These are phyloP conservation scores for Beauveria sp. DNA, from an alignment of 2,329 filamentous ascomycete species.

Conservation along the genomic window DNA sequence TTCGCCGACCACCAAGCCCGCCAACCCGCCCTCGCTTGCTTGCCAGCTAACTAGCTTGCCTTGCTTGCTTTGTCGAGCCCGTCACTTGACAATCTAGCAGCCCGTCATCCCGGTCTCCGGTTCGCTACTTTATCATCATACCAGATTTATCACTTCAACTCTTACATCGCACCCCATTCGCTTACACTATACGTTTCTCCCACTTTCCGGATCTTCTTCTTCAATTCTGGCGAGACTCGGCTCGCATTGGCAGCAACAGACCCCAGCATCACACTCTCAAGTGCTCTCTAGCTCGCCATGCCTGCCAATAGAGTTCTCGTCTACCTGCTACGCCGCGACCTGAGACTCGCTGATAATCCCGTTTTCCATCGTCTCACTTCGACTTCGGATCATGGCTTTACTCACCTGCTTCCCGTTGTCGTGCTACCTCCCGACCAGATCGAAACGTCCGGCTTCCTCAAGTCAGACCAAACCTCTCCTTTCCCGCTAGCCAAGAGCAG, in stretches of 20 bases:
- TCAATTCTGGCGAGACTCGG: neutral
- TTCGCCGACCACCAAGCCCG: neutral
- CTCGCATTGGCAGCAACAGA: neutral
- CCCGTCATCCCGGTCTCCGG: neutral
- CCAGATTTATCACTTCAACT: neutral
- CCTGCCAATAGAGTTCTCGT: slow-evolving; percentile 48
- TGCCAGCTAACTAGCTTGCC: neutral
- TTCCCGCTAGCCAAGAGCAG: slow-evolving; percentile 61
- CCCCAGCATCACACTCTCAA: neutral
- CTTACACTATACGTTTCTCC: neutral
- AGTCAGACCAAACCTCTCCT: slow-evolving; percentile 45
- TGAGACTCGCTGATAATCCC: slow-evolving; percentile 68
- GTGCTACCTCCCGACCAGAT: slow-evolving; percentile 63
- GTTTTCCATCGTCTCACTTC: slow-evolving; percentile 54
- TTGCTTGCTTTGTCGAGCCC: neutral
- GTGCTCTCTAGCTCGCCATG: slow-evolving; percentile 20
- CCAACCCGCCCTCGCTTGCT: neutral
- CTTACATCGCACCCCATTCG: neutral
- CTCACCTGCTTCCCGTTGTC: slow-evolving; percentile 65
- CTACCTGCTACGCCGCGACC: slow-evolving; percentile 65
- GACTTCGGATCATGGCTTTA: slow-evolving; percentile 44
- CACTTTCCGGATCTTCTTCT: neutral
- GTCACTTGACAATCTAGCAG: neutral
- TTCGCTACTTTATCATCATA: slow-evolving; percentile 9
- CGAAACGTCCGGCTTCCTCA: slow-evolving; percentile 68